Base-by-base conservation (phyloP, 2,329 filamentous ascomycete species). In the Colletotrichum melonis region DNA sequence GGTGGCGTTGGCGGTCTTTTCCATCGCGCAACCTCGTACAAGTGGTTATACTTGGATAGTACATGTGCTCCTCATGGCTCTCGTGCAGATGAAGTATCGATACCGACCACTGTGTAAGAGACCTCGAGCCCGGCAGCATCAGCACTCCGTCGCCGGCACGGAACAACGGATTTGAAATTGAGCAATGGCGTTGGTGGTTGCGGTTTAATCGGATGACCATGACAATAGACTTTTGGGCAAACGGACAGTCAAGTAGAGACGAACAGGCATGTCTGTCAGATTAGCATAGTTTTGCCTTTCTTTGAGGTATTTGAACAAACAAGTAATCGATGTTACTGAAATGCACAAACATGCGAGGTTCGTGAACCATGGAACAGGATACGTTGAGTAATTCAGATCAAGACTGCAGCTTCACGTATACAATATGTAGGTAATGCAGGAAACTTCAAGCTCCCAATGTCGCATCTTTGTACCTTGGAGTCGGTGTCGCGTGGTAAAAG, bases 141-240 rank as follows among this genome's bases (percentile, higher is more conserved):
- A 42, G 32, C 22, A 24, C 24, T 46, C 42, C 12, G 24, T 35
- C 56, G 7, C 55, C n/a, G 28, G 46, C 8, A 24, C n/a, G 52
- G 35, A 67, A 28, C 14, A 32, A 57, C 52, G 32, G 42, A 57
- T 63, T 49, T 68, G 57, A 63, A 38, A 68, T 63, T 55, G 58
- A 69, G 69, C 69, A 69, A 52, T 63, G 69, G 69, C 65, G 69
- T 72, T 72, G 65, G 69, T 58, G 69, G 58, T 69, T 68, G 56
- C 64, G 64, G 30, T 19, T 56, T 32, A 59, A 54, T 38, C 26
- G 57, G 35, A 69, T 46, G 66, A 55, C 42, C 52, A 63, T 69
- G 58, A 69, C 52, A 28, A 52, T 72, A 69, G 58, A 69, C 52
- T 54, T 67, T 22, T 12, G 12, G 28, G 8, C 32, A 42, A 6